Percentiles rank a stretch among this genome's conserved stretches.
Conservation (phyloP, 23 red algal species). For the Gracilaria vermiculophylla region DNA sequence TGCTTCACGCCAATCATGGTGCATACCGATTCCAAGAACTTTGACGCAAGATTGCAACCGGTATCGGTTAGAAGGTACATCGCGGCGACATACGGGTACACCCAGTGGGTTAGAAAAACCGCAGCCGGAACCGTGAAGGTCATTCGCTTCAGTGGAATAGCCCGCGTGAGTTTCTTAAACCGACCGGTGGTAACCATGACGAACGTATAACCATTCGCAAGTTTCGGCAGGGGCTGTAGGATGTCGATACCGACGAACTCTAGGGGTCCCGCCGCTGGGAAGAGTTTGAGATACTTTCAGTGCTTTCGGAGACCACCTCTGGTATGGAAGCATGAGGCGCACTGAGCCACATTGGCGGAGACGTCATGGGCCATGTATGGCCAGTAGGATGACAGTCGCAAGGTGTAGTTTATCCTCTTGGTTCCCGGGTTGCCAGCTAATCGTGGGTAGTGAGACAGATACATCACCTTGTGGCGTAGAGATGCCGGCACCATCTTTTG, state of each 20-base stretch:
- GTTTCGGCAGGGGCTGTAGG: conserved; percentile 2
- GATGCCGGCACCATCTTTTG: not conserved
- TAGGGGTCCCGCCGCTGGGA: not conserved
- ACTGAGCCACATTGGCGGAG: not conserved
- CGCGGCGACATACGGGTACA: not conserved
- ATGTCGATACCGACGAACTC: not conserved
- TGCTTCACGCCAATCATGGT: conserved; percentile 11
- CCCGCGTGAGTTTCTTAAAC: conserved; percentile 13
- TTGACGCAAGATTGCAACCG: conserved; percentile 13
- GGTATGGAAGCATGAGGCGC: not conserved
- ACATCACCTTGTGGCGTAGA: no score
- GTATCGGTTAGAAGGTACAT: conserved; percentile 17
- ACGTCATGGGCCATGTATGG: conserved; percentile 19
- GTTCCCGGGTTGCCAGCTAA: not conserved
- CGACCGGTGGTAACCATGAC: conserved; percentile 35
- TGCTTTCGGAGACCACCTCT: conserved; percentile 10
- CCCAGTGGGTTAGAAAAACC: conserved; percentile 12
- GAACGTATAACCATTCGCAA: not conserved
- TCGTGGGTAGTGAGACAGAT: not conserved
- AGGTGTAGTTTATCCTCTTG: not conserved
- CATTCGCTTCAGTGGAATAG: not conserved
- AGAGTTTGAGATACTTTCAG: not conserved
- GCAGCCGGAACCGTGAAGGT: not conserved
- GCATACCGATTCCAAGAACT: conserved; percentile 16
- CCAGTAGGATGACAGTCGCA: conserved; percentile 21